Evolutionary conservation across 2,329 filamentous ascomycete species (phyloP), one percentile per base, ranked within the genome.

Genomic region (Fusarium goolgardi): DNA sequence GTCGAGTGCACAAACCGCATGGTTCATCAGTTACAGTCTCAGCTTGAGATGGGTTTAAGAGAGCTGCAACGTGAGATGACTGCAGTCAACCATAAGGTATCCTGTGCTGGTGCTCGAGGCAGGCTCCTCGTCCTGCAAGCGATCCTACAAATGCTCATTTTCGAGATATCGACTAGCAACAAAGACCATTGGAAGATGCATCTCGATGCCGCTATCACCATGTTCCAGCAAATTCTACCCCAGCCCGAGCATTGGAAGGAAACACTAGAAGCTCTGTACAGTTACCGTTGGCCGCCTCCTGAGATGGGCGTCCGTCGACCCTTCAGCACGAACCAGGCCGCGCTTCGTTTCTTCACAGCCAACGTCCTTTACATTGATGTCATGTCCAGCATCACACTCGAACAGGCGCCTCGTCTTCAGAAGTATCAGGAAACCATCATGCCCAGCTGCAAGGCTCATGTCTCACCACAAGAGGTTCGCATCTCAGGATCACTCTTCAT

Each of bases 111-210:
- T 25, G 74, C 77, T 12, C 67, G 69, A 20, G 77, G 80, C 52
- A 75, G 73, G 51, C 75, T 82, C 18, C 72, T 76, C 10, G 79
- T 84, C 21, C 78, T 87, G 70, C 81, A 84, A 70, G 82, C 81
- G 71, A 82, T 86, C 67, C 72, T 85, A 34, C 85, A 87, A 71
- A 79, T 87, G 55, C 81, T 86, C 52, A 81, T 83, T 60, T 87
- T 86, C 63, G 84, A 87, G 71, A 77, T 83, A 21, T 78, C 79
- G 10, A 79, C 79, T 5, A 78, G 76, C 44, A 81, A 80, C 63
- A 82, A 81, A 50, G 78, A 81, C 4, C 84, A 83, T 70, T 86
- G 80, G 80, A 83, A 81, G 56, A 78, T 81, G 70, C 85, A 85
- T 71, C 81, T 82, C 29, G 81, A 82, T 70, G 84, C 82, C 3